Evolutionary conservation across 164 flowering plant genomes (phyloP).

Genomic region (Cinnamomum chago): DNA sequence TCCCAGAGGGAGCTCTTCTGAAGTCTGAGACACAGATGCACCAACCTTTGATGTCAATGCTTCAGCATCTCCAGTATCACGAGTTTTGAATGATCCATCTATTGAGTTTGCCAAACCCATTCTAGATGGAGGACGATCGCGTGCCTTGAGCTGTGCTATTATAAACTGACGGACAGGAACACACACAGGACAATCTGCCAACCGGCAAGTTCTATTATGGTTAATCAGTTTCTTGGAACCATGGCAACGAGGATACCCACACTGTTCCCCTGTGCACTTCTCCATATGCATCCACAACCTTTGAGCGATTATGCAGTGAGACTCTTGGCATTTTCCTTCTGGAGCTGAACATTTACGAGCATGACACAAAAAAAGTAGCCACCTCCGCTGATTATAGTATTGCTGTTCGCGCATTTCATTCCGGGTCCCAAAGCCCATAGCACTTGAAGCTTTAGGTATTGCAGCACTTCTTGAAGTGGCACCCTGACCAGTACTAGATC

Average conservation of each 20-base stretch:
- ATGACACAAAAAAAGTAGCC: conserved; percentile 80
- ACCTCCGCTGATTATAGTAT: conserved; percentile 49
- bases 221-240: conserved; percentile 37
- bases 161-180: conserved; percentile 47
- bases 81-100: conserved; percentile 37
- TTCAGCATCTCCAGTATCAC: conserved; percentile 33
- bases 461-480: conserved; percentile 28
- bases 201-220: conserved; percentile 52
- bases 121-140: conserved; percentile 24
- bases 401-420: conserved; percentile 35
- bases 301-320: conserved; percentile 47
- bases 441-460: conserved; percentile 28
- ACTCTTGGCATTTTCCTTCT: conserved; percentile 66
- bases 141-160: conserved; percentile 23
- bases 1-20: conserved; percentile 53
- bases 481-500: conserved; percentile 36
- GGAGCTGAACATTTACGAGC: conserved; percentile 73
- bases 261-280: conserved; percentile 37
- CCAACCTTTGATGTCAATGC: conserved; percentile 27
- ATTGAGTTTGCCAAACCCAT: conserved; percentile 27
- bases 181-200: conserved; percentile 69
- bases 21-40: conserved; percentile 33
- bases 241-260: conserved; percentile 61
- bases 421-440: conserved; percentile 26
- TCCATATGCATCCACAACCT: conserved; percentile 59